Conservation (phyloP, 2,329 filamentous ascomycete genomes). For the Allantophomopsis cytisporea region DNA sequence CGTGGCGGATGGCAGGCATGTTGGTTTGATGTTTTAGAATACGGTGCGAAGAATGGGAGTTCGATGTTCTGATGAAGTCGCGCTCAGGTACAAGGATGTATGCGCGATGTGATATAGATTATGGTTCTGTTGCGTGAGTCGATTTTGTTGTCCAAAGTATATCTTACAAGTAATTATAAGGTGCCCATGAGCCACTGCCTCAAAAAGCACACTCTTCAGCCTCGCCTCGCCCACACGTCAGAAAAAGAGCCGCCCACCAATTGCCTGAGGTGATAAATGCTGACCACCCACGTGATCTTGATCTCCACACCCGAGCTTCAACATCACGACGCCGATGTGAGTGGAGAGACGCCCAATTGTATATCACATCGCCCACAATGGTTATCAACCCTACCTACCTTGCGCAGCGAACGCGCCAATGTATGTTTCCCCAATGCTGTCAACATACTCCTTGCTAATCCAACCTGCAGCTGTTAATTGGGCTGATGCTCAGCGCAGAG, state of each 20-base stretch:
- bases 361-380: conserved; percentile 38
- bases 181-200: no score
- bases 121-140: no score
- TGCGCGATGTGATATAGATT: no score
- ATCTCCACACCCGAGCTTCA: neutral
- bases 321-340: neutral
- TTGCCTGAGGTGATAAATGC: neutral
- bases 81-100: no score
- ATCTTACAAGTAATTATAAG: no score
- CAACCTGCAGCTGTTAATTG: conserved; percentile 44
- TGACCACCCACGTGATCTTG: neutral
- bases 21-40: neutral
- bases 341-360: conserved; percentile 11
- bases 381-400: conserved; percentile 90
- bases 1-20: conserved; percentile 69
- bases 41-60: no score
- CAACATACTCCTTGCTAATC: conserved; percentile 36
- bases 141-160: no score
- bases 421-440: conserved; percentile 34
- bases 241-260: no score
- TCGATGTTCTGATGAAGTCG: no score
- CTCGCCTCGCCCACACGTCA: conserved; percentile 2
- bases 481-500: conserved; percentile 76
- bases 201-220: conserved; percentile 3
- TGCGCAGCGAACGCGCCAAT: conserved; percentile 66